Conservation (phyloP, 441 rosid genomes). For the Jatropha podagrica region DNA sequence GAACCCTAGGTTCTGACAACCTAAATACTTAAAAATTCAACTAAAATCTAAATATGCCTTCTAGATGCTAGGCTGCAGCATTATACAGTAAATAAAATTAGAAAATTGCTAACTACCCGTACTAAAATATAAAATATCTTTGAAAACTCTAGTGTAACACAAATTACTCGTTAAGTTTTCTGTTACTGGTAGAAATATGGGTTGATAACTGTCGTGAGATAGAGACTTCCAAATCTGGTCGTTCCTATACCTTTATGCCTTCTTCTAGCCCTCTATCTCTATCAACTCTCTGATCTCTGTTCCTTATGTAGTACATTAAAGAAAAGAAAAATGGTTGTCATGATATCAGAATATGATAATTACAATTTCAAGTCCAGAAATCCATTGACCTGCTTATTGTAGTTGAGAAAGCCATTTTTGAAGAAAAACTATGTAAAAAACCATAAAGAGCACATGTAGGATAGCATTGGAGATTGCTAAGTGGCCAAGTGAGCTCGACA, state of each 20-base stretch:
- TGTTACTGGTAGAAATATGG: neutral
- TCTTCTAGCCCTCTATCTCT: neutral
- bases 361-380: neutral
- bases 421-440: neutral
- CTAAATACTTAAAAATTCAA: too few species aligned
- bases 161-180: neutral
- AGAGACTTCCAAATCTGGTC: neutral
- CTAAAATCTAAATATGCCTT: too few species aligned
- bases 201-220: too few species aligned
- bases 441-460: neutral
- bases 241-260: neutral
- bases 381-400: neutral
- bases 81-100: too few species aligned
- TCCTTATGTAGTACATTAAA: neutral
- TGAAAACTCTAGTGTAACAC: too few species aligned
- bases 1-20: too few species aligned
- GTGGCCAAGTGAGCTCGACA: neutral
- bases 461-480: neutral
- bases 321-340: neutral
- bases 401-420: neutral
- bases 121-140: too few species aligned
- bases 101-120: too few species aligned
- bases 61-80: too few species aligned
- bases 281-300: neutral
- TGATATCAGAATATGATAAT: neutral